A percentile compares a stretch with the other conserved stretches of the same genome.
These are phyloP conservation scores for Starmera dryadoides DNA, from an alignment of 805 yeast species.

Conservation along the genomic window DNA sequence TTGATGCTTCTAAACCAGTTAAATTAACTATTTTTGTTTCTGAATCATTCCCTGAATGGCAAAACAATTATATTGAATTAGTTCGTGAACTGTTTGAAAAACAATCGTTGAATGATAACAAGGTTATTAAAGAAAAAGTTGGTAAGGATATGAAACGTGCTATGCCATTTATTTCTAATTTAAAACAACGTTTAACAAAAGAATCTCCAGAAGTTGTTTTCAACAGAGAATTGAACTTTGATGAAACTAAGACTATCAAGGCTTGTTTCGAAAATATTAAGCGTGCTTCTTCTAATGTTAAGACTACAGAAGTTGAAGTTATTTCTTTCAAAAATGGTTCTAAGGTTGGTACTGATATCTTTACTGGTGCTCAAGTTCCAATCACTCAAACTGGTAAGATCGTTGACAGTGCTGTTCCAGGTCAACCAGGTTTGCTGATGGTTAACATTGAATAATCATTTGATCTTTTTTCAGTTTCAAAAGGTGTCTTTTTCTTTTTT, in stretches of 20 bases:
- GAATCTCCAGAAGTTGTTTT: constrained; percentile 76
- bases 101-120: constrained; percentile 58
- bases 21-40: constrained; percentile 69
- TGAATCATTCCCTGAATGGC: constrained; percentile 91
- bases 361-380: constrained; percentile 64
- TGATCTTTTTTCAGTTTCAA: too few species aligned
- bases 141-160: constrained; percentile 95
- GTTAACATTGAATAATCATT: constrained; percentile 44
- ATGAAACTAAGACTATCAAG: constrained; percentile 64
- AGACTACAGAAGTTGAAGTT: constrained; percentile 50
- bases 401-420: constrained; percentile 83
- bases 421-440: constrained; percentile 81
- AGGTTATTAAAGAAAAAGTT: constrained; percentile 53
- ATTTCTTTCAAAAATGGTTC: constrained; percentile 60
- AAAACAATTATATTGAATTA: constrained; percentile 67
- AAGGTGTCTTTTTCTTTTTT: too few species aligned
- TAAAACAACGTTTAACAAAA: constrained; percentile 70
- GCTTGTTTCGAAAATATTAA: constrained; percentile 47
- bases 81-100: constrained; percentile 69
- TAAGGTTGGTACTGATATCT: constrained; percentile 52
- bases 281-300: constrained; percentile 55
- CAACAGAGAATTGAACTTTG: constrained; percentile 80
- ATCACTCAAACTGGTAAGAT: constrained; percentile 57
- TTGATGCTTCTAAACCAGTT: constrained; percentile 70
- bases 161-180: constrained; percentile 88